Evolutionary conservation across 1,284 basidiomycete species (phyloP), one percentile per base, ranked within the genome.

Genomic region (Papiliotrema flavescens): DNA sequence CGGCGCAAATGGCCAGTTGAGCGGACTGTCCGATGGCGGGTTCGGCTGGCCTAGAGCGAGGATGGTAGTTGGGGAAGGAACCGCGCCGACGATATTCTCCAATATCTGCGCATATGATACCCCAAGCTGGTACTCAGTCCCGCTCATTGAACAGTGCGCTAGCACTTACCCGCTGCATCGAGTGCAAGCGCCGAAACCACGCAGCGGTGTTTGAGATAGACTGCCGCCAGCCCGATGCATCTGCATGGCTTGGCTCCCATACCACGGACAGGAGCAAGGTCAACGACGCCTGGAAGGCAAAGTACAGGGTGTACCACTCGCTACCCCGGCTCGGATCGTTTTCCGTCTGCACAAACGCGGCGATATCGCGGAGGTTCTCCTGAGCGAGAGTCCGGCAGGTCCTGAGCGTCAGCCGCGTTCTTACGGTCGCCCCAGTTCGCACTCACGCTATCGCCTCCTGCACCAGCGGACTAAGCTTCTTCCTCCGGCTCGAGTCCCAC

Each of bases 261-360:
- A 61, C 56, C 36, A 61, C 47, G 6, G 56, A 59, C 19, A 63
- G 45, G 20, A 63, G 53, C 6, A 63, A n/a, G 5, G 62, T 61
- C 11, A 63, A 51, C 46, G 53, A 36, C 4, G 59, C 45, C 46
- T 63, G 62, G 52, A 61, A 63, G 20, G 56, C 62, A 35, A 63
- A 63, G 53, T 53, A 63, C 17, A 63, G 59, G 0, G 51, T 47
- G 48, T 63, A 63, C 62, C 62, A 63, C 37, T 61, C 56, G 4
- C 46, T 39, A 7, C 59, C 59, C 13, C 59, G 47, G 9, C 34
- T 17, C 11, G 19, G 45, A 45, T 50, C 53, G 20, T 23, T 36
- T 20, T 43, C 26, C 9, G 28, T 24, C 7, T n/a, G 40, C 24
- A 58, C 47, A 37, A 54, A 64, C 3, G 55, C 37, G 2, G 34